Evolutionary conservation across 805 yeast genomes (phyloP).

Genomic region (Starmerella lactis-condensi): DNA sequence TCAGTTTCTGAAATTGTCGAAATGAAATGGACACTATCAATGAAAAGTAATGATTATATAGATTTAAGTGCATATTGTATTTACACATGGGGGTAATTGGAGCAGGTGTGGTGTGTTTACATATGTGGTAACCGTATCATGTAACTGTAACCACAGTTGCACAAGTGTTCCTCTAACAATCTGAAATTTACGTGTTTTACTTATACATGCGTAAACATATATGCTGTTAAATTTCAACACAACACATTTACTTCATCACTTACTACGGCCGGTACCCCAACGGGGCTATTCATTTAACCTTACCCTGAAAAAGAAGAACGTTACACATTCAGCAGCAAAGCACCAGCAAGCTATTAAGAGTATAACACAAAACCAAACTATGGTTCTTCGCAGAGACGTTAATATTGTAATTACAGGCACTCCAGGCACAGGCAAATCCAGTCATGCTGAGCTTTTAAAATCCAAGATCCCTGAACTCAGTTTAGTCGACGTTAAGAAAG

Average conservation of each 20-base stretch:
- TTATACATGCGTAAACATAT: no score
- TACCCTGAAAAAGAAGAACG: not conserved
- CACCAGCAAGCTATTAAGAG: not conserved
- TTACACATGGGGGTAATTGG: no score
- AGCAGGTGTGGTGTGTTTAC: no score
- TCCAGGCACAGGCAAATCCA: constrained; percentile 77
- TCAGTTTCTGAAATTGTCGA: constrained; percentile 1
- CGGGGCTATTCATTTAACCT: constrained; percentile 1
- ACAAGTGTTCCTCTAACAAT: no score
- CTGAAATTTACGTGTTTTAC: no score
- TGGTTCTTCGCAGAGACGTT: constrained; percentile 23
- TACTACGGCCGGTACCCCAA: not conserved
- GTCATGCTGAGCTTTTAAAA: constrained; percentile 46
- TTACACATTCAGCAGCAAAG: not conserved
- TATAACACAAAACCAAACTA: constrained; percentile 1
- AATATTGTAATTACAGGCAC: constrained; percentile 89
- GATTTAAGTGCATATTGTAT: no score
- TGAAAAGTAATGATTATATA: no score
- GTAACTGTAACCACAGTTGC: no score
- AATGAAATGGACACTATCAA: no score
- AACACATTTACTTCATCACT: not conserved
- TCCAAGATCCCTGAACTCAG: constrained; percentile 33
- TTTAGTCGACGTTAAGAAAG: constrained; percentile 53
- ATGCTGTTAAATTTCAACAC: no score
- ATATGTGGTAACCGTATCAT: no score